Base-by-base conservation (phyloP, 768 basidiomycete genomes). In the Mycena amicta region DNA sequence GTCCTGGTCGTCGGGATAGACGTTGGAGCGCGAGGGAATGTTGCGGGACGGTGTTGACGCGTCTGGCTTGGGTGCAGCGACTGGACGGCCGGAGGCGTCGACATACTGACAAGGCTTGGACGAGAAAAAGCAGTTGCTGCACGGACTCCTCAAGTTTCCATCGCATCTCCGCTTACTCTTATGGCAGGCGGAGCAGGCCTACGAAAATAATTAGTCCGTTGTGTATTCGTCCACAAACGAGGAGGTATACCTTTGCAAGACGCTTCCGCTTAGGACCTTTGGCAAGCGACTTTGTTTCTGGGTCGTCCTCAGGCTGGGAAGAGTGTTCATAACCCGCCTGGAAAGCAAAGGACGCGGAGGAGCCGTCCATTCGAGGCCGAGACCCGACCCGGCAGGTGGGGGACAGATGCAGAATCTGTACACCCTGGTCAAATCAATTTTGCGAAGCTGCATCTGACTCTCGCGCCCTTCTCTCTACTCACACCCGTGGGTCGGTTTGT, bases 151-250 rank as follows among this genome's bases (percentile, higher is more conserved):
- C 43, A 23, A n/a, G 15, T 23, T 90, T 29, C 90, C 90, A 72
- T 92, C 90, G 73, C 90, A 92, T 49, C 90, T 84, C 25, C 91
- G 84, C 69, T 93, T 93, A 74, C 85, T 87, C 71, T 89, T 90
- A 70, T 93, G 92, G 70, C 91, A 93, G 53, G 88, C 87, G 72
- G 91, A 88, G 72, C 91, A 92, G 50, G 91, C 82, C 80, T 83
- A 56, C 4, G 47, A 47, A 27, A 50, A 65, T 59, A 33, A 59
- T 43, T 45, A 55, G 52, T 26, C 26, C 52, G n/a, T n/a, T n/a
- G n/a, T n/a, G n/a, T n/a, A n/a, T n/a, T n/a, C n/a, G n/a, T n/a
- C n/a, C n/a, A n/a, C 11, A 37, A 37, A 18, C 8, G 26, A 51
- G 41, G 25, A 54, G 59, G 59, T 46, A 53, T 50, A 79, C 81